Evolutionary conservation across 78 protist species (phyloP), one percentile per base, ranked within the genome.

Genomic region (Dictyostelium intermedium): DNA sequence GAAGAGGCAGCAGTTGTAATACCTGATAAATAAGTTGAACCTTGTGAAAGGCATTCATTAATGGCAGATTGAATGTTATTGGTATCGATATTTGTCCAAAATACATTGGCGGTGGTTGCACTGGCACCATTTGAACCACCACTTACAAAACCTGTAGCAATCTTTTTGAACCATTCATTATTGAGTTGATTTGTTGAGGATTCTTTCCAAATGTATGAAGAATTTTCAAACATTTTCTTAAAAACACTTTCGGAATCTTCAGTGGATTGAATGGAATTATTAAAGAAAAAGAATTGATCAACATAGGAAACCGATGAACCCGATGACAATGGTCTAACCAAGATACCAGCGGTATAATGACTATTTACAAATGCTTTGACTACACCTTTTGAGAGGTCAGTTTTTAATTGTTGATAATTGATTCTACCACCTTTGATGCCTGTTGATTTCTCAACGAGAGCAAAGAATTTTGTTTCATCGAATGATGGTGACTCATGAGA

Each of bases 261-360:
- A 32, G 63, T 47, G 27, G 41, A 56, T 41, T 60, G 47, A 7
- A 60, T 11, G 0, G 84, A 60, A 1, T 25, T 66, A 41, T 80
- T 47, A 30, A n/a, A 32, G n/a, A 89, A 14, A 39, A 89, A n/a
- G 87, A 89, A 89, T 32, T 81, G 56, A 6, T 89, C 94, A 30
- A 89, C 63, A 16, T 66, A 25, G 10, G 63, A 63, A 25, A 66
- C 25, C 20, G 66, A 56, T 0, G 35, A 32, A 20, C 69, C 43
- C 0, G 35, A 11, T 7, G 50, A 25, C 10, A 56, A 25, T 63
- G 86, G 70, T 27, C 45, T 80, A 13, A 53, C 37, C 2, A 80
- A 14, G 1, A 89, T 30, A 34, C 76, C 94, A 34, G 87, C 27
- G 2, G 87, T 60, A 61, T 89, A 89, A 47, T 32, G 60, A 10